phyloP scores from a whole-genome alignment of 2,329 filamentous ascomycete species.

The Hansfordia pulvinata region DNA sequence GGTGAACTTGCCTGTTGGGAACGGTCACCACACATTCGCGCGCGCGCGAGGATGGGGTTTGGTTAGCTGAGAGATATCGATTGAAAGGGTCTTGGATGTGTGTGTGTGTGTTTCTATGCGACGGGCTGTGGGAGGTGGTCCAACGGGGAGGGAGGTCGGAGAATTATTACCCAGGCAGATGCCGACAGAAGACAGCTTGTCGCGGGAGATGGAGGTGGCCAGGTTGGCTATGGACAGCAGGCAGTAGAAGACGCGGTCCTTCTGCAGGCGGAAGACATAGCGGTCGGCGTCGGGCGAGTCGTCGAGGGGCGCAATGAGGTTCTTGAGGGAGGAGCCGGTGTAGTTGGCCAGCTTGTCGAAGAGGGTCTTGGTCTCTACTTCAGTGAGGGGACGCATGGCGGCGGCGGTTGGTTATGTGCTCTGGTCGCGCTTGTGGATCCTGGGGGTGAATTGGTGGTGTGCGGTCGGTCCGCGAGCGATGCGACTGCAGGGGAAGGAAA shows the following conservation, averaged over 20 bases:
- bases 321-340: constrained; percentile 73
- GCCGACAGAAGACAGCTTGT: constrained; percentile 74
- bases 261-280: constrained; percentile 75
- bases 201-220: constrained; percentile 71
- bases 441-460: too few relatives aligned
- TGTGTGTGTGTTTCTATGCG: too few relatives aligned
- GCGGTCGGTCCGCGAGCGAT: too few relatives aligned
- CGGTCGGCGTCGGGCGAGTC: constrained; percentile 57
- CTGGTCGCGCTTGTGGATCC: neutral
- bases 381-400: constrained; percentile 7
- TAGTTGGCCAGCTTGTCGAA: constrained; percentile 93
- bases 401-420: neutral
- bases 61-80: too few relatives aligned
- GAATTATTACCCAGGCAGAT: constrained; percentile 54
- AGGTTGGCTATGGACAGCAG: constrained; percentile 82
- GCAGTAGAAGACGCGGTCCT: constrained; percentile 82
- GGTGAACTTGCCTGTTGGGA: constrained; percentile 68
- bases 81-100: too few relatives aligned
- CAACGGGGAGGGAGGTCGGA: neutral
- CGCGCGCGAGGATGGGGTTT: too few relatives aligned
- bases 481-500: too few relatives aligned
- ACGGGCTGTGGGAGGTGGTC: too few relatives aligned
- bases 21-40: too few relatives aligned
- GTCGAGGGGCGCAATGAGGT: constrained; percentile 64
- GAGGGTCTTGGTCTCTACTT: constrained; percentile 59